phyloP scores from a whole-genome alignment of 2,329 filamentous ascomycete species.

The Pseudofabraea citricarpa region DNA sequence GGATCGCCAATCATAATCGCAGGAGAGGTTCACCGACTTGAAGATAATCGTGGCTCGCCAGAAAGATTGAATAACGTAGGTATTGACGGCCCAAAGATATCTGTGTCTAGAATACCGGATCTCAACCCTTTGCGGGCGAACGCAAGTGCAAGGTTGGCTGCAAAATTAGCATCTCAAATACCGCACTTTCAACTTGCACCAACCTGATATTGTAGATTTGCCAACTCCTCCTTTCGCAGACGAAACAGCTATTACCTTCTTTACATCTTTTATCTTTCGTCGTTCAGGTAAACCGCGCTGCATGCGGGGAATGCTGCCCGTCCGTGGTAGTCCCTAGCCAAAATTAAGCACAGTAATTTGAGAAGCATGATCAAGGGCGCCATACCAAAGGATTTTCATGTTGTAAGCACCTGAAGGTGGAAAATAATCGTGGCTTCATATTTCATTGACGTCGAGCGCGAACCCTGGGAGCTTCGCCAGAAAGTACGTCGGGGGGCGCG shows the following conservation, averaged over 20 bases:
- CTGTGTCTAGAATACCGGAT: slow-evolving; percentile 86
- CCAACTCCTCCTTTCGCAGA: slow-evolving; percentile 98
- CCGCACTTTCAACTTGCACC: slow-evolving; percentile 14
- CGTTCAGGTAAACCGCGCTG: slow-evolving; percentile 78
- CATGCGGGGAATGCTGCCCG: slow-evolving; percentile 68
- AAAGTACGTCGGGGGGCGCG: too few relatives aligned
- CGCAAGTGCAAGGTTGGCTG: slow-evolving; percentile 77
- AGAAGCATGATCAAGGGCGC: neutral
- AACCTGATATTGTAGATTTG: slow-evolving; percentile 88
- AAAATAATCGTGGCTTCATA: slow-evolving; percentile 44
- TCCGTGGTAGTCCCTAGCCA: slow-evolving; percentile 73
- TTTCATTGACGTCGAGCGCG: slow-evolving; percentile 6
- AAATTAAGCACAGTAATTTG: slow-evolving; percentile 1
- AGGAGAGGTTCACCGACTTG: slow-evolving; percentile 46
- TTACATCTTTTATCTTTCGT: slow-evolving; percentile 75
- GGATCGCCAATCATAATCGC: slow-evolving; percentile 9
- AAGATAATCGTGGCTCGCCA: slow-evolving; percentile 71
- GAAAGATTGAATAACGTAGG: slow-evolving; percentile 82
- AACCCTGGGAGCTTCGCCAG: slow-evolving; percentile 6
- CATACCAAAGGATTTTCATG: slow-evolving; percentile 88
- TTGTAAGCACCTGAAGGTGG: slow-evolving; percentile 44
- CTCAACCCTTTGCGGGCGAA: slow-evolving; percentile 79
- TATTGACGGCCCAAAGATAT: slow-evolving; percentile 95
- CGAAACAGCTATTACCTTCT: slow-evolving; percentile 92
- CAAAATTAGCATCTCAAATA: too few relatives aligned